Base-by-base conservation (phyloP, 2,329 filamentous ascomycete genomes). In the Fusarium poae region DNA sequence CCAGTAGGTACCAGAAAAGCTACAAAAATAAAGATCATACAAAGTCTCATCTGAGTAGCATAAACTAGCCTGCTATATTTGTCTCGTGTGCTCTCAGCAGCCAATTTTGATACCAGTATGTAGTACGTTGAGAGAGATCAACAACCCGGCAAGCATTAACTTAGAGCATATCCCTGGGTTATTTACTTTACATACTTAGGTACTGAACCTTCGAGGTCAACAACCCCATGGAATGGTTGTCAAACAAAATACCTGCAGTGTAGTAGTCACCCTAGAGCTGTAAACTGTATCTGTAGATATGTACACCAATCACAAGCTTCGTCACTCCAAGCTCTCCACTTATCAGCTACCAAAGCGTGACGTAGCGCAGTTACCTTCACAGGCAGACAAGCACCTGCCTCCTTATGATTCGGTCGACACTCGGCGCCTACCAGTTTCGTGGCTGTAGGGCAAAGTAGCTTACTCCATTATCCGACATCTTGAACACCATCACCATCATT, bases 401-500 rank as follows among this genome's bases (percentile, higher is more conserved):
- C 9, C 7, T 6, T 39, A 45, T 25, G 23, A 43, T 43, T 43
- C 21, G 40, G 21, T 23, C 40, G 23, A 49, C 27, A 7, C 35
- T 39, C 21, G 30, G 44, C 25, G 18, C 50, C 39, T 62, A 34
- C 39, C 23, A 35, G 21, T 27, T 30, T 42, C 23, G 40, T 35
- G 46, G n/a, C 8, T 20, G 23, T 50, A 58, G 57, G 57, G 42
- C 57, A 62, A 35, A 37, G 48, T 27, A 50, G 23, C 32, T 50
- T 50, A 50, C 23, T n/a, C n/a, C 18, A 39, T 18, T 30, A 45
- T 18, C 13, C 13, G 48, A 39, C 48, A 23, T 37, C 48, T 45
- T 64, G 59, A 64, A 58, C 61, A 57, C 40, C 46, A 42, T 63
- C 58, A 35, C 37, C 54, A 48, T 39, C 34, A 40, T 43, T 64